Base-by-base conservation (phyloP, 2,329 filamentous ascomycete genomes). In the Fusarium buxicola region DNA sequence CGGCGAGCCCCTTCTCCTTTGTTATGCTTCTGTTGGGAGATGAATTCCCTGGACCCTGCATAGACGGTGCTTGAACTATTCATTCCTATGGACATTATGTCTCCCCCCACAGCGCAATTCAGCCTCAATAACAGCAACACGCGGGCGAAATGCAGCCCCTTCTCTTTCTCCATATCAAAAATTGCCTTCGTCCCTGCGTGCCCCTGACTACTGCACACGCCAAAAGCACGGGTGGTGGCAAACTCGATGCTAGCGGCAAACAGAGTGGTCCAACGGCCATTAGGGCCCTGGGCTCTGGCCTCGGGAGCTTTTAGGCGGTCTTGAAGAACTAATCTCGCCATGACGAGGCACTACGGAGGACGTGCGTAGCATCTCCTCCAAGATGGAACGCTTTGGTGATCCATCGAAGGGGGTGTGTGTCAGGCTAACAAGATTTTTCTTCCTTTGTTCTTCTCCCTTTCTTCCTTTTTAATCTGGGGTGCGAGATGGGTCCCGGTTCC, bases 21-120 rank as follows among this genome's bases (percentile, higher is more conserved):
- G 58, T 54, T 48, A 41, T 70, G 53, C 65, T 62, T 67, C 66
- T 70, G 68, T 70, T 70, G 68, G 68, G 68, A 70, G 54, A 70
- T 70, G 70, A 68, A 66, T 58, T 44, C 56, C 58, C 46, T 39
- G 32, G 52, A 55, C 54, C 64, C 57, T 70, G 68, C 68, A 69
- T 70, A 54, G 57, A 49, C 54, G 45, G 48, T 50, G 51, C 49
- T 55, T 55, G 47, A 65, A 44, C 53, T 58, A 56, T 64, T 41
- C 49, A 38, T 65, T 43, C 56, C 40, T 54, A 51, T 39, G n/a
- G 55, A 53, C 57, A 53, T 59, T 50, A 40, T 44, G 24, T n/a
- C n/a, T n/a, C 38, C 54, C 60, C 56, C 64, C 63, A 65, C 52
- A 62, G 40, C 38, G n/a, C n/a, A 48, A 18, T 15, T 59, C 57